phyloP scores from a whole-genome alignment of 805 yeast species.

The Saturnispora quitensis region DNA sequence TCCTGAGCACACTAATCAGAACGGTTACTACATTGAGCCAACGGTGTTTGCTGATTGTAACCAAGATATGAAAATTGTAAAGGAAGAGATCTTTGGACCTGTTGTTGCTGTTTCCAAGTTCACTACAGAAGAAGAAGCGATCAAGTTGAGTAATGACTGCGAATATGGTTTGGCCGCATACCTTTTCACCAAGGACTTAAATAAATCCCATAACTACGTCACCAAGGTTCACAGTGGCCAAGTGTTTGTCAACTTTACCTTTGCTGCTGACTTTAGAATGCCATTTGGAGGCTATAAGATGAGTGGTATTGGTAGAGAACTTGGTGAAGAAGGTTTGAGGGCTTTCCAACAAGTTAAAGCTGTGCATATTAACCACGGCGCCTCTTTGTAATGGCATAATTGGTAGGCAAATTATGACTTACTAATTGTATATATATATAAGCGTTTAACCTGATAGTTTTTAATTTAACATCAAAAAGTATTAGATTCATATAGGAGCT shows the following conservation, averaged over 20 bases:
- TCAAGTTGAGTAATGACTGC: constrained; percentile 69
- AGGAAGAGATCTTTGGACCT: constrained; percentile 86
- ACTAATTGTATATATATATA: not conserved
- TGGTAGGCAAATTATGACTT: not conserved
- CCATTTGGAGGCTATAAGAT: constrained; percentile 92
- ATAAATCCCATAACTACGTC: constrained; percentile 69
- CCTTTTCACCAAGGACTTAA: constrained; percentile 68
- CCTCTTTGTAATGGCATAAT: constrained; percentile 13
- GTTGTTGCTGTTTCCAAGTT: constrained; percentile 80
- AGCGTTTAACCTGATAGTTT: not conserved
- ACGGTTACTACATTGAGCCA: constrained; percentile 63
- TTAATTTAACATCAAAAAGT: too few relatives aligned
- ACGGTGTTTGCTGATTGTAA: constrained; percentile 65
- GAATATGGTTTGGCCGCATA: constrained; percentile 88
- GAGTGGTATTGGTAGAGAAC: constrained; percentile 90
- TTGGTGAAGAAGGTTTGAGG: constrained; percentile 80
- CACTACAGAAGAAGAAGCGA: constrained; percentile 72
- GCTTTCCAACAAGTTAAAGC: constrained; percentile 83
- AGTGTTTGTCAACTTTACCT: constrained; percentile 85
- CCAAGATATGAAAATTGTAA: constrained; percentile 59
- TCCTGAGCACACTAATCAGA: constrained; percentile 31
- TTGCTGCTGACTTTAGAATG: constrained; percentile 77
- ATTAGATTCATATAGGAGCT: too few relatives aligned
- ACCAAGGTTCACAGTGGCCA: constrained; percentile 77
- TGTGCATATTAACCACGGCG: constrained; percentile 45